Evolutionary conservation across 495 filamentous ascomycete genomes (phyloP), one percentile per base, ranked within the genome.

Genomic region (Aspergillus baeticus): DNA sequence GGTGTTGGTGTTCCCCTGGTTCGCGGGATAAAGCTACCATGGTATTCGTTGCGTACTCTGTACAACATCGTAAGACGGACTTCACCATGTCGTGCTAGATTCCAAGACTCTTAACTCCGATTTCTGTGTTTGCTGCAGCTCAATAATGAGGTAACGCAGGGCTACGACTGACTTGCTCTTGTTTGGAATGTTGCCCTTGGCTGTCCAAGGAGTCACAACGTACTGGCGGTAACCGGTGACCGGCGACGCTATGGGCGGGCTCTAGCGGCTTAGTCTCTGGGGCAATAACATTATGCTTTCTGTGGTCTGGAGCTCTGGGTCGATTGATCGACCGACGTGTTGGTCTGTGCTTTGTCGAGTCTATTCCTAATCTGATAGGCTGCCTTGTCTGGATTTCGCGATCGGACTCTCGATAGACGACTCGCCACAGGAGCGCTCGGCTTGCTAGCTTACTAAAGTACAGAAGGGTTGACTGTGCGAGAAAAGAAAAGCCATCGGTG

Each of bases 101-200:
- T 34, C 35, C 41, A 18, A n/a, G 36, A 33, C 21, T 34, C n/a
- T 29, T 18, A 31, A 22, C 20, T 22, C 49, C 36, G 36, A 42
- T 31, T 34, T 53, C 26, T 59, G 31, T 51, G 56, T 53, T 59
- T 49, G 50, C 50, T 23, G 33, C 14, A 31, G 48, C 21, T 39
- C 18, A 21, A 48, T 18, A 21, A 48, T 48, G 21, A 29, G n/a
- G 54, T 57, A 50, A 43, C 45, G 26, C 38, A 26, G 18, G 36
- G 26, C 22, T 41, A 7, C n/a, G n/a, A n/a, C n/a, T 29, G 23
- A 37, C 29, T 13, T 23, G 22, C 48, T 39, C 36, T 20, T 22
- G 11, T 50, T 33, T 36, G 29, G 35, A 38, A 37, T 13, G 37
- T n/a, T 37, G 34, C 17, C 20, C 39, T 54, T 43, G 39, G 33